Conservation (phyloP, 768 basidiomycete genomes). For the Polyporus arcularius region DNA sequence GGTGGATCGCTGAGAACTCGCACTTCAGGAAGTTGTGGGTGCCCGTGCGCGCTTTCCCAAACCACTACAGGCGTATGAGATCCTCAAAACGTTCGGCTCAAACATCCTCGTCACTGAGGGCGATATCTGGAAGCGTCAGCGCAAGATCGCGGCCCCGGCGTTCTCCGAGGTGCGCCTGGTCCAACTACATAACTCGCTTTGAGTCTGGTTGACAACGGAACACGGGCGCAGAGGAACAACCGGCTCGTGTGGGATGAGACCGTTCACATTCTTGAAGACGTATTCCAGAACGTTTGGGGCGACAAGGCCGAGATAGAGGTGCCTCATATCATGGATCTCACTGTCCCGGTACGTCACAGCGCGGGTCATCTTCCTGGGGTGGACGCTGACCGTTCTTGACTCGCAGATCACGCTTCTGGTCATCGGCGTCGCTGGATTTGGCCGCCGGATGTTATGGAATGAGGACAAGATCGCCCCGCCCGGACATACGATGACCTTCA, state of each 20-base stretch:
- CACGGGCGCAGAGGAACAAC: slow-evolving; percentile 31
- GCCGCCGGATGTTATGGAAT: slow-evolving; percentile 49
- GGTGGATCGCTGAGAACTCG: neutral
- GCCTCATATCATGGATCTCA: slow-evolving; percentile 51
- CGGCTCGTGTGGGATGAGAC: slow-evolving; percentile 40
- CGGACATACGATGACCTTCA: slow-evolving; percentile 41
- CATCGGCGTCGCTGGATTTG: slow-evolving; percentile 58
- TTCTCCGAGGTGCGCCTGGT: slow-evolving; percentile 52
- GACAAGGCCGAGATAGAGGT: slow-evolving; percentile 39
- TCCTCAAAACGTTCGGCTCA: slow-evolving; percentile 51
- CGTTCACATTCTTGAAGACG: slow-evolving; percentile 28
- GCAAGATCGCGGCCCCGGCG: slow-evolving; percentile 59
- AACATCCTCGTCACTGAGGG: slow-evolving; percentile 67
- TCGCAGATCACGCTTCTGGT: slow-evolving; percentile 55
- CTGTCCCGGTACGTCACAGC: slow-evolving; percentile 43
- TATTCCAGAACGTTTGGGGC: slow-evolving; percentile 47
- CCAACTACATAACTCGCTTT: neutral
- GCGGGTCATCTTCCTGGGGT: neutral
- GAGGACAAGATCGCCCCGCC: slow-evolving; percentile 42
- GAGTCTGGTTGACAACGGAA: no score
- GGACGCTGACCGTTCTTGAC: no score
- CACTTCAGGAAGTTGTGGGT: slow-evolving; percentile 47
- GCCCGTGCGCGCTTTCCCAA: slow-evolving; percentile 57
- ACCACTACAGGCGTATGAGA: slow-evolving; percentile 45
- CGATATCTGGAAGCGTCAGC: slow-evolving; percentile 63